Conservation (phyloP, 495 filamentous ascomycete genomes). For the Platismatia glauca region DNA sequence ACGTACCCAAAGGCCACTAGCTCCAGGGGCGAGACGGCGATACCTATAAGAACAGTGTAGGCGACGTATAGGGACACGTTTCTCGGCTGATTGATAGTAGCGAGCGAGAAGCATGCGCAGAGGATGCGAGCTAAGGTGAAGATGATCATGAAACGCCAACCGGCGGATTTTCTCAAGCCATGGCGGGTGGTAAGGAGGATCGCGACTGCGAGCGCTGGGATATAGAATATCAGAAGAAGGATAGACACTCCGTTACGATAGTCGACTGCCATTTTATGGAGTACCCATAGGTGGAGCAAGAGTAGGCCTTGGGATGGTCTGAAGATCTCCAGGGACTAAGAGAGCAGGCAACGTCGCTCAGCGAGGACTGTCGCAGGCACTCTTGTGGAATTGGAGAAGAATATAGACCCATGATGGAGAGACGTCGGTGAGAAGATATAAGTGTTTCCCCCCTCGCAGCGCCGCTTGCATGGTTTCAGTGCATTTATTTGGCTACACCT, state of each 20-base stretch:
- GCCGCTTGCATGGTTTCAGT: too few species aligned
- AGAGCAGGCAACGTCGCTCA: too few species aligned
- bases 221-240: slow-evolving; percentile 30
- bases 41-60: background rate
- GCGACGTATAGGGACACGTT: slow-evolving; percentile 9
- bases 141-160: slow-evolving; percentile 33
- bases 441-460: too few species aligned
- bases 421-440: too few species aligned
- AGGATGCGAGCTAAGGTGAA: slow-evolving; percentile 34
- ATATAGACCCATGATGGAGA: too few species aligned
- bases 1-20: background rate
- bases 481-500: too few species aligned
- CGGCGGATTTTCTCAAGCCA: slow-evolving; percentile 30
- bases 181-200: slow-evolving; percentile 33
- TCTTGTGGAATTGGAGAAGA: too few species aligned
- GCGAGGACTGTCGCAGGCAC: too few species aligned
- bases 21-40: background rate
- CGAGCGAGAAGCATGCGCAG: slow-evolving; percentile 31
- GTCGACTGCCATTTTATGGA: slow-evolving; percentile 11
- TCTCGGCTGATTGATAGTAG: slow-evolving; percentile 29
- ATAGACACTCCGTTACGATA: slow-evolving; percentile 34
- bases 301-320: too few species aligned
- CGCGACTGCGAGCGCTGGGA: slow-evolving; percentile 30
- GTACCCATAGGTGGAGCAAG: too few species aligned
- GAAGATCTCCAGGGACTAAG: too few species aligned